These are phyloP conservation scores for Trametes coccinea DNA, from an alignment of 768 basidiomycete species.

Conservation along the genomic window DNA sequence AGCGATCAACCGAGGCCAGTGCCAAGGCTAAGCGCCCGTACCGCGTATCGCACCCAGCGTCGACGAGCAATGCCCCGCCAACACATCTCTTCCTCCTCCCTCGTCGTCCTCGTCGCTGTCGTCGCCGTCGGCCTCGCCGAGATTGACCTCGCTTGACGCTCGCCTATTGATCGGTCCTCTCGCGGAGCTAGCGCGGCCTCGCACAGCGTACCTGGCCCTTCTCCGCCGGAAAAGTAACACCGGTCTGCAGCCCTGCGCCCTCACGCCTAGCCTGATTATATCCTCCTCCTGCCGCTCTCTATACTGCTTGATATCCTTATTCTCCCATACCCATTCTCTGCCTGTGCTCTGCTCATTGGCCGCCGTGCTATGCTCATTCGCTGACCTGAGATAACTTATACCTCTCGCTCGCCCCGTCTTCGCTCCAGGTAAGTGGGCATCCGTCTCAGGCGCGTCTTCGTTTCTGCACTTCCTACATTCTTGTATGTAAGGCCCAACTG, in stretches of 20 bases:
- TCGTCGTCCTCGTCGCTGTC: slow-evolving; percentile 4
- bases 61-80: slow-evolving; percentile 2
- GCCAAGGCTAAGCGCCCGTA: slow-evolving; percentile 1
- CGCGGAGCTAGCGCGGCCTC: not conserved
- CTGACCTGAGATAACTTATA: slow-evolving; percentile 16
- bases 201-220: slow-evolving; percentile 1
- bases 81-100: slow-evolving; percentile 3
- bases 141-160: not conserved
- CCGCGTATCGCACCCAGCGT: slow-evolving; percentile 1
- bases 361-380: not conserved
- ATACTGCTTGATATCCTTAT: slow-evolving; percentile 12
- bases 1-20: not conserved
- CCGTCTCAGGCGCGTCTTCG: not conserved
- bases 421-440: not conserved
- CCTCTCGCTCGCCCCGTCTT: not conserved
- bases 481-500: slow-evolving; percentile 49
- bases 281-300: not conserved
- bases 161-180: not conserved
- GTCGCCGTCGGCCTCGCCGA: slow-evolving; percentile 5
- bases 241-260: slow-evolving; percentile 12
- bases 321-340: slow-evolving; percentile 1
- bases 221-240: slow-evolving; percentile 3
- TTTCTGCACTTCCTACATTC: slow-evolving; percentile 4
- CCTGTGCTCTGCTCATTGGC: not conserved
- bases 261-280: not conserved